Conservation (phyloP, 768 basidiomycete species). For the Sarcodon aspratus region DNA sequence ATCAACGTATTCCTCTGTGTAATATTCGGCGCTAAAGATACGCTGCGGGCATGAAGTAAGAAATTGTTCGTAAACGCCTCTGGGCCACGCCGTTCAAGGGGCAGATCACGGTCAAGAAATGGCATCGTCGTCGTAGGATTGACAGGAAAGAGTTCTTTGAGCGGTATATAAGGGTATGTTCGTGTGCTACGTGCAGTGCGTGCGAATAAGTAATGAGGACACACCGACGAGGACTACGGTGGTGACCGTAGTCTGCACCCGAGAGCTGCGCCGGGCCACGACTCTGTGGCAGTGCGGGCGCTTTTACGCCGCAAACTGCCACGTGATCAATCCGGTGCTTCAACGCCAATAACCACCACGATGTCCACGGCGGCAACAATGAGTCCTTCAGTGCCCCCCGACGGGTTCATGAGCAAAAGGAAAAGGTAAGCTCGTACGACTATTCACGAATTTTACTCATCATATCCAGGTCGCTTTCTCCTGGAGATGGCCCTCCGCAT, state of each 20-base stretch:
- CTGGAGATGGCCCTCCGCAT: constrained; percentile 26
- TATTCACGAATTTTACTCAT: background rate
- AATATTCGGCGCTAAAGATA: constrained; percentile 43
- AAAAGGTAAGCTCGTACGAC: constrained; percentile 20
- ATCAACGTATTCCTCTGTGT: constrained; percentile 74
- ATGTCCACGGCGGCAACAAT: constrained; percentile 33
- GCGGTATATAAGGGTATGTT: too few species aligned
- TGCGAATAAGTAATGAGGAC: too few species aligned
- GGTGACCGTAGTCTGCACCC: constrained; percentile 1
- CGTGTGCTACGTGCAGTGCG: too few species aligned
- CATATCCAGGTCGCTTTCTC: constrained; percentile 20
- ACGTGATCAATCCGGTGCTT: background rate
- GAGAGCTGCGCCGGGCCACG: background rate
- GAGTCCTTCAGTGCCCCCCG: constrained; percentile 17
- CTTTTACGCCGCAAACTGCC: background rate
- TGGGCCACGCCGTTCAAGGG: too few species aligned
- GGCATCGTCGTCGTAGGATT: too few species aligned
- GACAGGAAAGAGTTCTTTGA: too few species aligned
- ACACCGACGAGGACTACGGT: background rate
- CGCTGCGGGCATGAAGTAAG: too few species aligned
- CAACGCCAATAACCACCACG: constrained; percentile 12
- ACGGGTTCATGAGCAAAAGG: constrained; percentile 30
- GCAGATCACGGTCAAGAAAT: too few species aligned
- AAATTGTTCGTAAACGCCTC: too few species aligned
- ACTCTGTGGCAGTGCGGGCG: constrained; percentile 14